Evolutionary conservation across 192 early-diverging fungal genomes (phyloP).

Genomic region (Anaeromyces robustus): DNA sequence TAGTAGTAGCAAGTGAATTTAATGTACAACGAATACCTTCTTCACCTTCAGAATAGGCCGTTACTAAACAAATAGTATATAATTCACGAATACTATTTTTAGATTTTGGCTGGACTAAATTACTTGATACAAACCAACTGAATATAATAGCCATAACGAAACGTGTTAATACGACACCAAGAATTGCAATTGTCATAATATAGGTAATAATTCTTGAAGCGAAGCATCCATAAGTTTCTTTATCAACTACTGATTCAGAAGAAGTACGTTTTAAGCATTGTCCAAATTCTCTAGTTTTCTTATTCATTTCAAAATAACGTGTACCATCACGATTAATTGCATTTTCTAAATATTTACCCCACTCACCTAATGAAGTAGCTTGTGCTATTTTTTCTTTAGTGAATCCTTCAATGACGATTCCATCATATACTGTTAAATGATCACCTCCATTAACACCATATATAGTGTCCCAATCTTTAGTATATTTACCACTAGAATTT

Average conservation of each 20-base stretch:
- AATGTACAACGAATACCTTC: constrained; percentile 64
- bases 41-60: constrained; percentile 82
- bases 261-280: constrained; percentile 15
- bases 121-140: constrained; percentile 5
- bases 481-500: background rate
- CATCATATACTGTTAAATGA: too few relatives aligned
- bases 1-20: constrained; percentile 64
- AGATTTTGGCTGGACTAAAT: background rate
- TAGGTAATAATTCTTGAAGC: constrained; percentile 10
- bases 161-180: constrained; percentile 14
- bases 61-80: constrained; percentile 54
- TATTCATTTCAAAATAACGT: background rate
- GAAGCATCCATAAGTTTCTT: constrained; percentile 16
- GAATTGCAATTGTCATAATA: constrained; percentile 15
- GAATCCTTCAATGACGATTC: too few relatives aligned
- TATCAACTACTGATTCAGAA: constrained; percentile 13
- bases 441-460: too few relatives aligned
- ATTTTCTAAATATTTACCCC: background rate
- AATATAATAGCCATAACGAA: constrained; percentile 15
- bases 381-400: too few relatives aligned
- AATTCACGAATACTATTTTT: background rate
- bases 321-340: background rate
- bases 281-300: background rate
- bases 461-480: too few relatives aligned
- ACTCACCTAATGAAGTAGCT: too few relatives aligned